These are phyloP conservation scores for Talaromyces proteolyticus DNA, from an alignment of 495 filamentous ascomycete species.

Conservation along the genomic window DNA sequence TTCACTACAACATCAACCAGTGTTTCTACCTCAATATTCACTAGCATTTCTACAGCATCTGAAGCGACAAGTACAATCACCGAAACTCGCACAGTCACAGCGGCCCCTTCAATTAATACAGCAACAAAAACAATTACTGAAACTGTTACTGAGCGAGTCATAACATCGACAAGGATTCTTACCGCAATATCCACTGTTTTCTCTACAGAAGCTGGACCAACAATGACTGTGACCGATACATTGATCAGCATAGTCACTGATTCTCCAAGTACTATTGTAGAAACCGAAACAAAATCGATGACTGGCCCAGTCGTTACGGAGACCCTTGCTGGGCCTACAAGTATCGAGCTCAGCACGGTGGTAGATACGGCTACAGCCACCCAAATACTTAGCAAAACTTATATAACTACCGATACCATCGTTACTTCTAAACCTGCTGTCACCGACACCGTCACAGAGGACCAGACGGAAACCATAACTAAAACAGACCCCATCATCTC, in stretches of 20 bases:
- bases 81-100: background rate
- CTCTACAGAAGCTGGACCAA: constrained; percentile 8
- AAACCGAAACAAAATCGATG: background rate
- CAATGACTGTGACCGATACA: constrained; percentile 3
- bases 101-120: background rate
- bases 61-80: background rate
- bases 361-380: background rate
- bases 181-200: background rate
- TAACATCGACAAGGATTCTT: background rate
- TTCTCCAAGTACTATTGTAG: no score
- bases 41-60: no score
- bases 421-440: background rate
- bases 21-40: background rate
- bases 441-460: background rate
- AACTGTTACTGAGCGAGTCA: constrained; percentile 3
- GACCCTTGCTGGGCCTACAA: background rate
- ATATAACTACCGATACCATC: background rate
- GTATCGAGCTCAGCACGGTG: background rate
- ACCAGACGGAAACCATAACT: background rate
- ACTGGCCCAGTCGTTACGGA: background rate
- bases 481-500: background rate
- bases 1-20: background rate
- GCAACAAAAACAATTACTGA: constrained; percentile 2
- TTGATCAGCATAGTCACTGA: background rate
- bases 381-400: background rate